phyloP scores from a whole-genome alignment of 1,284 basidiomycete species.

The Austroboletus rostrupii region DNA sequence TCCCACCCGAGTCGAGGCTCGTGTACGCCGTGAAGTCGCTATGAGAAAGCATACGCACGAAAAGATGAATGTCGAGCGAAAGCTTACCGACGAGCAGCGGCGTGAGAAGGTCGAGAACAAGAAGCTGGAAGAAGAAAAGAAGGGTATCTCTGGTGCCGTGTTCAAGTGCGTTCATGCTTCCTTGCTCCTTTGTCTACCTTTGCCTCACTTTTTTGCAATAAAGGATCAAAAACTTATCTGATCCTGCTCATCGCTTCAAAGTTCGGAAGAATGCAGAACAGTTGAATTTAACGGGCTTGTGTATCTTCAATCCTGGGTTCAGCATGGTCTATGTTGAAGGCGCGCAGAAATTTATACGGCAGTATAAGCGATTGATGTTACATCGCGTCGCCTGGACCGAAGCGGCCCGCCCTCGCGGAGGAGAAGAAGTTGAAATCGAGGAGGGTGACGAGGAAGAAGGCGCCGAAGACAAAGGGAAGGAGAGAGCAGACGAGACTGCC shows the following conservation, averaged over 20 bases:
- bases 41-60: constrained; percentile 87
- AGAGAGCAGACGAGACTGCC: constrained; percentile 18
- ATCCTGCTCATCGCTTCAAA: constrained; percentile 94
- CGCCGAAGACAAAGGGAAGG: constrained; percentile 31
- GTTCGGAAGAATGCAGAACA: constrained; percentile 95
- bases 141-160: constrained; percentile 81
- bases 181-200: neutral
- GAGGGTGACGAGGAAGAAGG: constrained; percentile 47
- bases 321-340: constrained; percentile 94
- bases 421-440: constrained; percentile 64
- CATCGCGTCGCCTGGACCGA: constrained; percentile 94
- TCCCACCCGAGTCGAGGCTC: constrained; percentile 94
- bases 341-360: constrained; percentile 78
- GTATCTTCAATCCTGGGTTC: constrained; percentile 87
- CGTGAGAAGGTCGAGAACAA: constrained; percentile 83
- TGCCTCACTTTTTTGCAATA: constrained; percentile 1
- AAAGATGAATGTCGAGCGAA: constrained; percentile 88
- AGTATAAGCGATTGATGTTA: constrained; percentile 87
- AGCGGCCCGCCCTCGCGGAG: constrained; percentile 74
- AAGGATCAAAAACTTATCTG: constrained; percentile 85
- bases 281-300: constrained; percentile 81
- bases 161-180: constrained; percentile 70
- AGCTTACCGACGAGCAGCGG: constrained; percentile 87
- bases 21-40: constrained; percentile 89
- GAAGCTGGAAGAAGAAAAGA: constrained; percentile 82